Base-by-base conservation (phyloP, 345 rosid genomes). In the Rubroshorea leprosula region DNA sequence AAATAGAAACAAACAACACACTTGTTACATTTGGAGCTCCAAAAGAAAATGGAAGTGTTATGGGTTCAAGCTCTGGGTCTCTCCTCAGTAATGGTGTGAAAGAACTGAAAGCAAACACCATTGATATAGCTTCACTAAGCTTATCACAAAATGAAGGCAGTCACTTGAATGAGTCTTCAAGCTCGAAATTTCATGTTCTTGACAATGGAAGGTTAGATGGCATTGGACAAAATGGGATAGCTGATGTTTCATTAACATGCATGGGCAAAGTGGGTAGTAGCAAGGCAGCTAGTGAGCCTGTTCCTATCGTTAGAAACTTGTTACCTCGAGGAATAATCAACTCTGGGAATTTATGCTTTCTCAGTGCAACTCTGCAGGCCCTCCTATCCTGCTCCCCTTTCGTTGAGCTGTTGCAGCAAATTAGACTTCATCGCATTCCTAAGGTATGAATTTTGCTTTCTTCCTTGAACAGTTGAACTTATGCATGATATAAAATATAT, bases 361-460 rank as follows among this genome's bases (percentile, higher is more conserved):
- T 89, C 51, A 93, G 82, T 69, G 81, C 99, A 8, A 85, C 99
- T 47, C 65, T 93, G 56, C 99, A 93, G 69, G 97, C 99, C 53
- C 79, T 89, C 17, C 68, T 89, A 35, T 83, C 96, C 14, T 89
- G 99, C 72, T 73, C 90, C 51, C 96, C 90, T 58, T 93, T 93
- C 62, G 84, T 87, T 61, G 87, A 58, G 73, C 95, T 93, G 44
- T 75, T 93, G 75, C 83, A 76, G 66, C 78, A 76, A 50, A 82
- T 89, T 61, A 81, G 74, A 69, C 74, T 22, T 49, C 76, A 63
- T 43, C 55, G 71, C 41, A 62, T 89, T 51, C 83, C 88, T 24
- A 73, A 83, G 96, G 99, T 93, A 49, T 54, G 49, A 67, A 17
- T 18, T 18, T 6, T 35, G 41, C 12, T 35, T 10, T 13, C 41